phyloP scores from a whole-genome alignment of 2,329 filamentous ascomycete genomes.

The Samsoniella hepiali region DNA sequence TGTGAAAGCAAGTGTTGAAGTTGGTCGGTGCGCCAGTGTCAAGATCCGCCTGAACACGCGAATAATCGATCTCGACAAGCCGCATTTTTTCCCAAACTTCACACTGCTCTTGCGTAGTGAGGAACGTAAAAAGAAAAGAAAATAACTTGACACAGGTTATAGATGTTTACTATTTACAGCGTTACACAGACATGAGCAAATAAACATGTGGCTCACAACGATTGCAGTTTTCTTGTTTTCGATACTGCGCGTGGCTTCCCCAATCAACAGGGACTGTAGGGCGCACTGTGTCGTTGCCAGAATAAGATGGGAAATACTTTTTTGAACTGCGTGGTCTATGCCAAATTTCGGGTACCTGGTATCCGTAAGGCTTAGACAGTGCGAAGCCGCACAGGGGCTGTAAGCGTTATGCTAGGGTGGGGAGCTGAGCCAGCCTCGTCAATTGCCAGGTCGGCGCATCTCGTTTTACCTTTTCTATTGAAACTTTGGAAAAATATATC shows the following conservation, averaged over 20 bases:
- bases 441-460: neutral
- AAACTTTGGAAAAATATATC: neutral
- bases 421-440: constrained; percentile 17
- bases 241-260: neutral
- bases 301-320: neutral
- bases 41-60: constrained; percentile 17
- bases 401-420: constrained; percentile 32
- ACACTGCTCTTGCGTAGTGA: neutral
- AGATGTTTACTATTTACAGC: neutral
- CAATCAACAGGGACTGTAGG: neutral
- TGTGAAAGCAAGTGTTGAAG: constrained; percentile 39
- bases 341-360: constrained; percentile 23
- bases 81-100: neutral
- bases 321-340: no score
- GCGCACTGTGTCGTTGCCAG: neutral
- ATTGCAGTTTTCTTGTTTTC: neutral
- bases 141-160: no score
- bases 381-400: constrained; percentile 1
- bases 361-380: constrained; percentile 26
- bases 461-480: neutral
- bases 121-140: neutral
- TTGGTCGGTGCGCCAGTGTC: constrained; percentile 19
- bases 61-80: neutral
- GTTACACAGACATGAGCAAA: neutral
- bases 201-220: neutral